A percentile compares a stretch with the other conserved stretches of the same genome.
These are phyloP conservation scores for Chrysosphaeria jannelii DNA, from an alignment of 2,329 filamentous ascomycete species.

Conservation along the genomic window DNA sequence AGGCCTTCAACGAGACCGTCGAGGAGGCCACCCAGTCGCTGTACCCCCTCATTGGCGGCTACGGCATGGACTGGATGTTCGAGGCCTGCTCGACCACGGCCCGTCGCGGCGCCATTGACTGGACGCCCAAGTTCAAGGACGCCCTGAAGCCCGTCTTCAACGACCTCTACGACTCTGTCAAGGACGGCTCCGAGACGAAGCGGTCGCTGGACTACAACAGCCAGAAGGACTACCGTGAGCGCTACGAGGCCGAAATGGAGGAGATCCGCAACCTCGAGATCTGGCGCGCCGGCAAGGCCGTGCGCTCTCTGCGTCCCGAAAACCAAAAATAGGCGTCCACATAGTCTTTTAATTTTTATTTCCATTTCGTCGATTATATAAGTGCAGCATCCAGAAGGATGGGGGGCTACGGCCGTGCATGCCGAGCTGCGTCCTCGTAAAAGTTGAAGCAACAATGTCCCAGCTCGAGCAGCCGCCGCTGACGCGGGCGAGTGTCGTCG, in stretches of 20 bases:
- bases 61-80: conserved; percentile 99
- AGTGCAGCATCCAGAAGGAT: no score
- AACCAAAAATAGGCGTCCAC: conserved; percentile 36
- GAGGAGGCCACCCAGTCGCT: conserved; percentile 97
- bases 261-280: conserved; percentile 97
- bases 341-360: background rate
- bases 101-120: conserved; percentile 95
- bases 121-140: conserved; percentile 91
- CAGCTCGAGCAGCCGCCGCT: no score
- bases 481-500: conserved; percentile 37
- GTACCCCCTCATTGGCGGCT: conserved; percentile 87
- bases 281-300: conserved; percentile 95
- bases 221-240: conserved; percentile 83
- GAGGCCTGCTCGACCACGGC: conserved; percentile 97
- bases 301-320: conserved; percentile 64
- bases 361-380: background rate
- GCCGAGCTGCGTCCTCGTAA: no score
- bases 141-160: conserved; percentile 98
- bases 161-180: conserved; percentile 78
- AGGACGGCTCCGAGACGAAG: conserved; percentile 78
- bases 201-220: conserved; percentile 92
- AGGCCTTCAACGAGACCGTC: conserved; percentile 99
- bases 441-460: no score
- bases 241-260: conserved; percentile 94
- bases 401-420: no score